Conservation (phyloP, 257 asterid genomes). For the Lycium ferocissimum region DNA sequence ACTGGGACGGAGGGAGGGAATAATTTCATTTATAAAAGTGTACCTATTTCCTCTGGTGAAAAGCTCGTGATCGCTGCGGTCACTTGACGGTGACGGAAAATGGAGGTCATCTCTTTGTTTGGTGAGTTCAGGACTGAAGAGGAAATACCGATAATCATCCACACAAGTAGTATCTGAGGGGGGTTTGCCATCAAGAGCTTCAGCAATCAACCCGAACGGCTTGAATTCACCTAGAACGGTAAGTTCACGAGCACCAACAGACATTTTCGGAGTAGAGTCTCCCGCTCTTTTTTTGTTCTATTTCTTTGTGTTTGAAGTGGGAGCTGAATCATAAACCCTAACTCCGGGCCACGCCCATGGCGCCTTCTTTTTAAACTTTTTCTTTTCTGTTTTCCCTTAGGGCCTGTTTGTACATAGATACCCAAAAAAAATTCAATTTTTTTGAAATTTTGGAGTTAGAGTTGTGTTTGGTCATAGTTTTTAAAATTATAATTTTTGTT, state of each 20-base stretch:
- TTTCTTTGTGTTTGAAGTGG: constrained; percentile 19
- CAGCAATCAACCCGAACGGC: constrained; percentile 81
- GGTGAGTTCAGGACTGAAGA: constrained; percentile 68
- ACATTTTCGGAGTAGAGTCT: constrained; percentile 47
- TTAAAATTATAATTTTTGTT: no score
- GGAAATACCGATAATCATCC: constrained; percentile 62
- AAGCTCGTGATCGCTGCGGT: constrained; percentile 77
- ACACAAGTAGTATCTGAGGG: constrained; percentile 35
- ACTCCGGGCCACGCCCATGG: neutral
- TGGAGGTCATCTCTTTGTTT: constrained; percentile 60
- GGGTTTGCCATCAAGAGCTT: constrained; percentile 65
- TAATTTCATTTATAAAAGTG: neutral
- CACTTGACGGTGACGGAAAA: constrained; percentile 47
- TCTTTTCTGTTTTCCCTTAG: no score
- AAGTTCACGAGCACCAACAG: constrained; percentile 69
- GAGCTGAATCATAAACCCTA: constrained; percentile 34
- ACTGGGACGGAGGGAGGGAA: no score
- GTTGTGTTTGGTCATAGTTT: no score
- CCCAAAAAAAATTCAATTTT: no score
- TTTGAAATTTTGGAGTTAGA: no score
- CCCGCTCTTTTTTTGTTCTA: constrained; percentile 50
- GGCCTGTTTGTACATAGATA: no score
- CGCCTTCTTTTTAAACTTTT: neutral
- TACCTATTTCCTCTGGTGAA: constrained; percentile 68
- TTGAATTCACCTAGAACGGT: constrained; percentile 67